Base-by-base conservation (phyloP, 441 rosid genomes). In the Capsella rubella region DNA sequence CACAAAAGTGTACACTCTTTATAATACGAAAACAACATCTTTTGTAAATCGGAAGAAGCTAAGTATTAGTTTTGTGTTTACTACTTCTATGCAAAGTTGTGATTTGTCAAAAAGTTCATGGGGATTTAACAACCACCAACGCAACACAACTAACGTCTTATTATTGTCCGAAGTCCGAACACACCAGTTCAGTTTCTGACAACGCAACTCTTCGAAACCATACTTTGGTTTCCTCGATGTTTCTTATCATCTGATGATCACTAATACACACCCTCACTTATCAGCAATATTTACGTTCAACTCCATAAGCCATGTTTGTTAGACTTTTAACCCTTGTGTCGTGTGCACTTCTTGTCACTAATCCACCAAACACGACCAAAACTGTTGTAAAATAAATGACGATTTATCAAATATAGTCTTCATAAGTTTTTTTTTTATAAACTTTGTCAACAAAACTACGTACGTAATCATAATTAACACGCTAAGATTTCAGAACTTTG, bases 401-500 rank as follows among this genome's bases (percentile, higher is more conserved):
- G 51, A 45, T 73, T 21, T 21, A 21, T 21, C 25, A 49, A 53
- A 34, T 43, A 35, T 56, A 16, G 32, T 37, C 27, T 32, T 71
- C 18, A 34, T 57, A 34, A 28, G 12, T 35, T 34, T 57, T 21
- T 2, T n/a, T n/a, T n/a, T 21, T 29, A 7, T 29, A 51, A 25
- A 52, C 59, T 73, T 21, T 58, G 43, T 62, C 79, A 75, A 69
- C 58, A 61, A 54, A 69, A 69, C n/a, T 54, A 69, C 74, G 79
- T 69, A 75, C 79, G 79, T 69, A 75, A 75, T 69, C 79, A 46
- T 69, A 62, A 71, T 75, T 75, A 68, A 68, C 64, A 68, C 79
- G 69, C 32, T 31, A 75, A 62, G 32, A 39, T 60, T 28, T 68
- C 45, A 53, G 35, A 4, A 39, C 42, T 21, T 21, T 69, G 79